phyloP scores from a whole-genome alignment of 768 basidiomycete genomes.

The Naganishia kalamii region DNA sequence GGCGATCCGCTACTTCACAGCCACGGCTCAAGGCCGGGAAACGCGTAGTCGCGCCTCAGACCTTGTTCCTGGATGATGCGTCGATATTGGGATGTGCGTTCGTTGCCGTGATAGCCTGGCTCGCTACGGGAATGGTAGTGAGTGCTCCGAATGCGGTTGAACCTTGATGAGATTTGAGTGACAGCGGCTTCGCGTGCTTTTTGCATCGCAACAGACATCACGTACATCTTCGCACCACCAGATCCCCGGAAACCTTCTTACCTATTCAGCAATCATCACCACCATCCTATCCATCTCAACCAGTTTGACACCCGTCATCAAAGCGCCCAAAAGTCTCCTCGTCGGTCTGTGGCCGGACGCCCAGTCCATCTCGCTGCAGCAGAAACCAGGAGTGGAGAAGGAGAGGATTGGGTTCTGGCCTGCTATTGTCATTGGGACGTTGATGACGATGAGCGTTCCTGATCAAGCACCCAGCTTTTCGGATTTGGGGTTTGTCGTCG shows the following conservation, averaged over 20 bases:
- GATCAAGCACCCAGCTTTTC: background rate
- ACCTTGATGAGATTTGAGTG: background rate
- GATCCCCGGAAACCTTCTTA: background rate
- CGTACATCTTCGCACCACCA: background rate
- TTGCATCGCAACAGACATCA: background rate
- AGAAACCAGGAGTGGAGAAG: background rate
- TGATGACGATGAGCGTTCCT: constrained; percentile 10
- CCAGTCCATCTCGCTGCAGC: background rate
- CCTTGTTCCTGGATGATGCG: background rate
- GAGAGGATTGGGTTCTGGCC: constrained; percentile 8
- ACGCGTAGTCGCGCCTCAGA: background rate
- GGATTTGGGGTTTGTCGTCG: background rate
- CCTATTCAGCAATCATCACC: background rate
- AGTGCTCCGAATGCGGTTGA: background rate
- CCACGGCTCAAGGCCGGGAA: background rate
- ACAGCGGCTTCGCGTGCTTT: background rate
- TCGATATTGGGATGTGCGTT: constrained; percentile 6
- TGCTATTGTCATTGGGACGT: background rate
- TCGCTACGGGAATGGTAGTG: background rate
- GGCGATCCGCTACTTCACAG: constrained; percentile 12
- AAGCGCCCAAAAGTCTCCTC: constrained; percentile 1
- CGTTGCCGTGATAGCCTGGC: background rate
- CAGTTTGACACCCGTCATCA: background rate
- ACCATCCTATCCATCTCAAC: constrained; percentile 8
- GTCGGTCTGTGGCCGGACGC: constrained; percentile 8